Percentiles rank a stretch among this genome's conserved stretches.
Conservation (phyloP, 176 grass and related monocot genomes). For the Alopecurus myosuroides region DNA sequence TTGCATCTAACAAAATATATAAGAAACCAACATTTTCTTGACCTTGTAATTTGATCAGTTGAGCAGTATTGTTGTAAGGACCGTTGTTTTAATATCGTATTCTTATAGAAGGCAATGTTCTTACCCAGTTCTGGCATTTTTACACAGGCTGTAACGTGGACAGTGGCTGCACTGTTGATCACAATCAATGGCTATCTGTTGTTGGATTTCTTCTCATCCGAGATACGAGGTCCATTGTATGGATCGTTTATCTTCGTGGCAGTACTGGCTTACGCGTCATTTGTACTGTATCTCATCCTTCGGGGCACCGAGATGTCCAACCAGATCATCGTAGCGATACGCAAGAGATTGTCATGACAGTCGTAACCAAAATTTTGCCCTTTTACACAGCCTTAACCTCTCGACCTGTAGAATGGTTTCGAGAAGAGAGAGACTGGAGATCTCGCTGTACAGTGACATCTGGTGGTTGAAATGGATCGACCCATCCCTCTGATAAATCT, state of each 20-base stretch:
- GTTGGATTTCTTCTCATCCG: conserved; percentile 85
- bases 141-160: conserved; percentile 81
- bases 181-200: conserved; percentile 85
- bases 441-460: conserved; percentile 26
- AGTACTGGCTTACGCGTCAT: conserved; percentile 48
- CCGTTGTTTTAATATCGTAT: background rate
- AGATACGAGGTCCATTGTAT: conserved; percentile 56
- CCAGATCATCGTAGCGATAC: conserved; percentile 34
- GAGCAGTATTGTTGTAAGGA: background rate
- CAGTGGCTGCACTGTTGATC: conserved; percentile 71
- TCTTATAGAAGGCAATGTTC: background rate
- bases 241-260: conserved; percentile 46
- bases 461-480: background rate
- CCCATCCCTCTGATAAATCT: background rate
- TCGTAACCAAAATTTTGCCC: background rate
- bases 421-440: background rate
- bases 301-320: conserved; percentile 41
- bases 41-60: no score
- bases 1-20: no score
- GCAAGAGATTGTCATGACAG: conserved; percentile 44
- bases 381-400: conserved; percentile 8
- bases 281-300: conserved; percentile 79
- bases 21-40: no score
- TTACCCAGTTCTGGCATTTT: background rate
- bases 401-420: conserved; percentile 12